Percentiles rank a stretch among this genome's conserved stretches.
phyloP scores from a whole-genome alignment of 371 early-diverging fungal genomes.

The Mucor plumbeus region DNA sequence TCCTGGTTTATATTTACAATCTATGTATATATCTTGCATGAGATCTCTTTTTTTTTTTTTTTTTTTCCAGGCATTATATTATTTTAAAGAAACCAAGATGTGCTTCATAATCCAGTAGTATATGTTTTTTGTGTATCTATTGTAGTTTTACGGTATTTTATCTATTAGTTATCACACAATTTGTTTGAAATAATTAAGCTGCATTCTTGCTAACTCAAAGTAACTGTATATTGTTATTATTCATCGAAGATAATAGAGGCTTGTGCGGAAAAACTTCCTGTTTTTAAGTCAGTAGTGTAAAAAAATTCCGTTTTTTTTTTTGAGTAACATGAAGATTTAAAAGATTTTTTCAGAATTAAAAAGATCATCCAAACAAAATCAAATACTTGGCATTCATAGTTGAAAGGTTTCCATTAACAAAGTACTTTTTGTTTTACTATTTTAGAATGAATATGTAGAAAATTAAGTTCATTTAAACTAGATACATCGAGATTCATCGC shows the following conservation, averaged over 20 bases:
- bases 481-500: no score
- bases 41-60: neutral
- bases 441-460: neutral
- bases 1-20: neutral
- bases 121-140: no score
- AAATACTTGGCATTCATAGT: neutral
- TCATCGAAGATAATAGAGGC: no score
- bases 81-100: neutral
- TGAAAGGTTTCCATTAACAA: neutral
- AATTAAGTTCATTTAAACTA: neutral
- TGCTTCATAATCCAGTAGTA: neutral
- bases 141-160: no score
- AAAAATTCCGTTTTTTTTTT: neutral
- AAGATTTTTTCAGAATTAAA: neutral
- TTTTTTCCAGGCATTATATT: neutral
- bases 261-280: no score
- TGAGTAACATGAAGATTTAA: neutral
- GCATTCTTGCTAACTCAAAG: no score
- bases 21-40: neutral
- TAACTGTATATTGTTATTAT: no score
- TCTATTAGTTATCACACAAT: no score
- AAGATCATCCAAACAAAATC: neutral
- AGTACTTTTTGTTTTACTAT: neutral
- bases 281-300: neutral
- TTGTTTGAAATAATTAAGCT: no score